Evolutionary conservation across 345 rosid genomes (phyloP), one percentile per base, ranked within the genome.

Genomic region (Erucastrum elatum): DNA sequence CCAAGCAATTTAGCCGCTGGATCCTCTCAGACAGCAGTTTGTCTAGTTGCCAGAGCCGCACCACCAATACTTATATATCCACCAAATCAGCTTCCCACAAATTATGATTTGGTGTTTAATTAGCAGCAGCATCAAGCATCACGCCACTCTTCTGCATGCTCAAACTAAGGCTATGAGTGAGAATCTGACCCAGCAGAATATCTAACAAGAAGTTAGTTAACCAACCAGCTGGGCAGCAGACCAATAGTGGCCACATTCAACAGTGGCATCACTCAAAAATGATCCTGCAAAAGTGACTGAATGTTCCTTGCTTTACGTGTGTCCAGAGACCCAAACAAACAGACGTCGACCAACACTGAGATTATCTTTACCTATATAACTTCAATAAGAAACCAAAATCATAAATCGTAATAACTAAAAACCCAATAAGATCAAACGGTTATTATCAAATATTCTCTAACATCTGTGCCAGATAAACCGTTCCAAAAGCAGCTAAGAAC

Each of bases 31-130:
- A 73, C 91, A 87, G 74, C 93, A 85, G 68, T 83, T 84, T 71
- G 79, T 86, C 71, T 90, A 90, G 87, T 64, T 84, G 71, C 90
- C 85, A 74, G 93, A 86, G 67, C 85, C 89, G 65, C 84, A 80
- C 49, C 84, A 80, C 49, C 89, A 85, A 16, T 89, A 85, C 81
- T 83, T 83, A 64, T 44, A 13, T 89, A 86, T 74, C 90, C n/a
- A n/a, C n/a, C n/a, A n/a, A 86, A 81, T 63, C 93, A 17, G 81
- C 84, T 84, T 70, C 71, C 79, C 84, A 80, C n/a, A 7, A 85
- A 80, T 75, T 77, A 83, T 12, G 75, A 85, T 70, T 61, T 87
- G 83, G 83, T 87, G 76, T 84, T 85, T 46, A 12, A 13, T 16
- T 44, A 64, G 44, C 90, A 85, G 74, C 87, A 82, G 15, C 84